phyloP scores from a whole-genome alignment of 257 asterid species.

The Jacaranda copaia region DNA sequence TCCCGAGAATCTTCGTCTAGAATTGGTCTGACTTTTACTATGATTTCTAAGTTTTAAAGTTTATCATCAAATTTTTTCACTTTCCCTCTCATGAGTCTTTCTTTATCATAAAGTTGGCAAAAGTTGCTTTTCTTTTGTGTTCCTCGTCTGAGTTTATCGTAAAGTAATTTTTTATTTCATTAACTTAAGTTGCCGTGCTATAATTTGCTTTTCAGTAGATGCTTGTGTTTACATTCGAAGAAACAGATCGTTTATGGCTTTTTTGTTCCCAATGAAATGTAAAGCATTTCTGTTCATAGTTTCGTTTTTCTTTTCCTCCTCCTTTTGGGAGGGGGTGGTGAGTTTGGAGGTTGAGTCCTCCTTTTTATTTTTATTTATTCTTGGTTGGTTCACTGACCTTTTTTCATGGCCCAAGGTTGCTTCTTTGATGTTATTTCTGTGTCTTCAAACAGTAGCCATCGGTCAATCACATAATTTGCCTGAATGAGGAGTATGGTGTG shows the following conservation, averaged over 20 bases:
- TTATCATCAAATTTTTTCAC: neutral
- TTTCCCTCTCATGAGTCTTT: neutral
- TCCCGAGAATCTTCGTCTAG: conserved; percentile 54
- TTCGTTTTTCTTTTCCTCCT: neutral
- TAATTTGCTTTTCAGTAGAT: neutral
- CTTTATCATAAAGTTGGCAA: neutral
- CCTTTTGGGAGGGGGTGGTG: neutral
- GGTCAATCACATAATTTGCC: conserved; percentile 2
- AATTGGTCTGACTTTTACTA: conserved; percentile 52
- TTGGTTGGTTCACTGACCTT: neutral
- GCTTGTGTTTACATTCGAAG: neutral
- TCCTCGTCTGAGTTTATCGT: neutral
- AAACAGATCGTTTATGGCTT: neutral
- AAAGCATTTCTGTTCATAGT: neutral
- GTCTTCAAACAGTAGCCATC: neutral
- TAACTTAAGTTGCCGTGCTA: neutral
- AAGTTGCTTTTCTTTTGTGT: neutral
- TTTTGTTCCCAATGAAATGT: neutral
- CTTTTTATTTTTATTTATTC: too few relatives aligned
- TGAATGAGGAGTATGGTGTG: conserved; percentile 1
- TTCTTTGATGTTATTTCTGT: neutral
- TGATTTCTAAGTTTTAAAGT: neutral
- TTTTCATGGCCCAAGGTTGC: too few relatives aligned
- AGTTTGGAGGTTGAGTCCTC: neutral
- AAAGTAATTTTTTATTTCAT: neutral